phyloP scores from a whole-genome alignment of 345 rosid species.

The Gossypium sturtianum region DNA sequence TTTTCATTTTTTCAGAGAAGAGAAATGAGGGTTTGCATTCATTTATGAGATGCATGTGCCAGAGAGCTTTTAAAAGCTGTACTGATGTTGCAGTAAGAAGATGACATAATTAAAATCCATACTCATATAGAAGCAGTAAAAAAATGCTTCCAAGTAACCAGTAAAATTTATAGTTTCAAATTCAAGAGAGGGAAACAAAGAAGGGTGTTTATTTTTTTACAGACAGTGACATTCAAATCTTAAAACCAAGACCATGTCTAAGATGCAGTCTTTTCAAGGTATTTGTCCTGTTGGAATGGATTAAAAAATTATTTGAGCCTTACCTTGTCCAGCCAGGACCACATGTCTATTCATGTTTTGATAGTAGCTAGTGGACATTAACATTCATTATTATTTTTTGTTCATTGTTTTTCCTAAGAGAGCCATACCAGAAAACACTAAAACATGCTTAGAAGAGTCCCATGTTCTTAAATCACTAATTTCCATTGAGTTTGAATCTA shows the following conservation, averaged over 20 bases:
- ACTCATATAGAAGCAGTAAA: slow-evolving; percentile 1
- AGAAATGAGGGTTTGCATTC: slow-evolving; percentile 12
- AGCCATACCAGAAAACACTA: not conserved
- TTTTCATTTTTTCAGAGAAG: not conserved
- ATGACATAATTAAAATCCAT: slow-evolving; percentile 8
- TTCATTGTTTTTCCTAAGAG: not conserved
- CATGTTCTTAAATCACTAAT: slow-evolving; percentile 6
- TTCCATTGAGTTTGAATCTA: slow-evolving; percentile 7
- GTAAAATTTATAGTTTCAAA: not conserved
- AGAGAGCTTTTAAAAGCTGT: slow-evolving; percentile 27
- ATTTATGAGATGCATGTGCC: slow-evolving; percentile 46
- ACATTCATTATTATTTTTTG: slow-evolving; percentile 8
- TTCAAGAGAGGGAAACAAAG: not conserved
- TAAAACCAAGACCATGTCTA: too few species aligned
- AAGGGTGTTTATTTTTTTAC: not conserved
- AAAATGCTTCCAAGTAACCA: slow-evolving; percentile 3
- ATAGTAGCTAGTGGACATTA: slow-evolving; percentile 3
- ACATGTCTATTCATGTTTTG: slow-evolving; percentile 17
- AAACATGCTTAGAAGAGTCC: slow-evolving; percentile 8
- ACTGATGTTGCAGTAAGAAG: slow-evolving; percentile 22
- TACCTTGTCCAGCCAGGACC: slow-evolving; percentile 29
- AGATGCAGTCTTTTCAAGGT: not conserved
- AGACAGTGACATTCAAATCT: not conserved
- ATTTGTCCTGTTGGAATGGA: slow-evolving; percentile 26
- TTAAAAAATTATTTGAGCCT: slow-evolving; percentile 19